A percentile compares a stretch with the other conserved stretches of the same genome.
Conservation (phyloP, 768 basidiomycete species). For the Pisolithus microcarpus region DNA sequence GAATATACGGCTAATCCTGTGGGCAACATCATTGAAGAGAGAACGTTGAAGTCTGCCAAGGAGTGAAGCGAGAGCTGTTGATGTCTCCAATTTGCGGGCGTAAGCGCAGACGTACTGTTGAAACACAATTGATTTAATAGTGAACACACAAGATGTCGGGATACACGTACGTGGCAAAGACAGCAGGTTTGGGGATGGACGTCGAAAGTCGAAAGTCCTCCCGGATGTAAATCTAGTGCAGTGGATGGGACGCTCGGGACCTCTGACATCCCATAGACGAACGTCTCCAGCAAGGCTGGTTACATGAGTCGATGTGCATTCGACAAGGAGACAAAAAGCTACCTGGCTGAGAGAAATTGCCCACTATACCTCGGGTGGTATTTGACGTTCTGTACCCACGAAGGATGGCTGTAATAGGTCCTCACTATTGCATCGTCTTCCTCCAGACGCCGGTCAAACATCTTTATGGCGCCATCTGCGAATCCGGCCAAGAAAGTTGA, state of each 20-base stretch:
- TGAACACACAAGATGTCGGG: constrained; percentile 1
- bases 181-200: constrained; percentile 74
- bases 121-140: neutral
- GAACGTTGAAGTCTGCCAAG: constrained; percentile 32
- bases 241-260: constrained; percentile 49
- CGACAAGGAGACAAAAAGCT: constrained; percentile 13
- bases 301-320: neutral
- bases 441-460: constrained; percentile 87
- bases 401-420: constrained; percentile 67
- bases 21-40: constrained; percentile 40
- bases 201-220: constrained; percentile 80
- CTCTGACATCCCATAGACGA: constrained; percentile 85
- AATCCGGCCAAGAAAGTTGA: constrained; percentile 86
- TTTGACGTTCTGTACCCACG: constrained; percentile 88
- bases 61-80: constrained; percentile 60
- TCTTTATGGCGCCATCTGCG: constrained; percentile 81
- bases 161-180: constrained; percentile 74
- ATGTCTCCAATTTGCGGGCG: constrained; percentile 52
- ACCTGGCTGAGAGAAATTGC: constrained; percentile 87
- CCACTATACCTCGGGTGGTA: constrained; percentile 65
- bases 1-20: constrained; percentile 52
- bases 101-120: constrained; percentile 52
- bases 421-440: constrained; percentile 79
- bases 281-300: constrained; percentile 81
- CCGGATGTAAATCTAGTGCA: constrained; percentile 56